Evolutionary conservation across 495 filamentous ascomycete species (phyloP).

Genomic region (Lasiosphaeria ovina): DNA sequence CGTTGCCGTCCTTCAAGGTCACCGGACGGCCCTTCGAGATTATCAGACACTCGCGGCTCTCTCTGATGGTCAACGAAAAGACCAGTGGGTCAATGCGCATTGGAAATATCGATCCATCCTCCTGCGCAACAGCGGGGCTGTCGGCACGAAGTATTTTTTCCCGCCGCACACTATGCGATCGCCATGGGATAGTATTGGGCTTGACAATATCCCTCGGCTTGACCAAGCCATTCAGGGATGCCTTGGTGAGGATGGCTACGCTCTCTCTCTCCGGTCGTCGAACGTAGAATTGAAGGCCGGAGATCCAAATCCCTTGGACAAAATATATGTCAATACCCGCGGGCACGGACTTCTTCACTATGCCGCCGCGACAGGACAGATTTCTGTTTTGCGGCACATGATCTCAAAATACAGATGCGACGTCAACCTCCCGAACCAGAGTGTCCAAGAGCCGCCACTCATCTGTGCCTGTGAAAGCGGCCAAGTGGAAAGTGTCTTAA

Average conservation of each 20-base stretch:
- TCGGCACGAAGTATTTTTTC: neutral
- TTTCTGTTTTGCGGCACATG: neutral
- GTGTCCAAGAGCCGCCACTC: neutral
- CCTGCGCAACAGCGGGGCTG: neutral
- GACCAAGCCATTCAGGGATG: neutral
- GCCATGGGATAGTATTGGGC: neutral
- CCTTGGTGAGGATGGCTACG: neutral
- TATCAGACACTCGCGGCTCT: neutral
- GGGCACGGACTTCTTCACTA: neutral
- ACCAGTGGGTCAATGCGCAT: neutral
- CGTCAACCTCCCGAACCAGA: neutral
- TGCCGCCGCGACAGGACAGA: neutral
- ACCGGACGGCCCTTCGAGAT: neutral
- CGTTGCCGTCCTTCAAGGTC: neutral
- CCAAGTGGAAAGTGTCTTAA: neutral
- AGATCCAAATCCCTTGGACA: neutral
- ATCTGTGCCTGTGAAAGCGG: neutral
- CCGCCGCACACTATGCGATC: neutral
- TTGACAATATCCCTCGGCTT: neutral
- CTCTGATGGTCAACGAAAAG: neutral
- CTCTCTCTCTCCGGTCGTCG: neutral
- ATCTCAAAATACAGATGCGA: neutral
- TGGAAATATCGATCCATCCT: neutral
- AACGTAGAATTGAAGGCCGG: neutral
- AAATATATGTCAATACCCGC: neutral